Conservation (phyloP, 176 grass and related monocot genomes). For the Bromus sterilis region DNA sequence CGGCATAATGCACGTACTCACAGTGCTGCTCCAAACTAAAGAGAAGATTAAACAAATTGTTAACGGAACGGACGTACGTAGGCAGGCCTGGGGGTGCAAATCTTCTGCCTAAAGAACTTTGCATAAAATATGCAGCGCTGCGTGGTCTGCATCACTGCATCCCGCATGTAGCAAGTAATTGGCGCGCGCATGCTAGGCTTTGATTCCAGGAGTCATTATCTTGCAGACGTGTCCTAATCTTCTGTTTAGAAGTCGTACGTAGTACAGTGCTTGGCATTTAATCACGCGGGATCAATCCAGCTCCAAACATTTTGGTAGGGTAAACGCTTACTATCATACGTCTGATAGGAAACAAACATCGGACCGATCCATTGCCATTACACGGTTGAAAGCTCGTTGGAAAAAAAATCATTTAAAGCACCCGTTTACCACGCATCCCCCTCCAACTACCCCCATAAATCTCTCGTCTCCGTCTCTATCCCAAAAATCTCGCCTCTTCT, state of each 20-base stretch:
- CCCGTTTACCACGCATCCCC: too few relatives aligned
- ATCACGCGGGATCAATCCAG: background rate
- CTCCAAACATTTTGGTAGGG: background rate
- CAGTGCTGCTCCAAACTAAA: background rate
- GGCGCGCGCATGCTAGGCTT: background rate
- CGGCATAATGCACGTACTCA: background rate
- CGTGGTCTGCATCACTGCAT: background rate
- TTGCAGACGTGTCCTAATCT: background rate
- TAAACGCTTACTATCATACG: too few relatives aligned
- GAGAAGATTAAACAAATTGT: background rate
- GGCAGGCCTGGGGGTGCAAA: background rate
- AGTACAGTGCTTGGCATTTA: background rate
- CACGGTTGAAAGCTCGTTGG: too few relatives aligned
- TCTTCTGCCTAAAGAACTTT: background rate
- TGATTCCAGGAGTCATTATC: slow-evolving; percentile 10
- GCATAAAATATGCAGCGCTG: background rate
- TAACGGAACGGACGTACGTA: background rate
- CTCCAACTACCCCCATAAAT: too few relatives aligned
- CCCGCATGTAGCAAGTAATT: background rate
- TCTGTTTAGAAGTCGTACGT: background rate
- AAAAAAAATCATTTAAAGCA: too few relatives aligned
- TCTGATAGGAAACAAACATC: too few relatives aligned
- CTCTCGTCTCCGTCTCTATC: too few relatives aligned
- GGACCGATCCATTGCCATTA: too few relatives aligned
- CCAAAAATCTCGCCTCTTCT: too few relatives aligned